Evolutionary conservation across 257 asterid species (phyloP).

Genomic region (Solanum arcanum): DNA sequence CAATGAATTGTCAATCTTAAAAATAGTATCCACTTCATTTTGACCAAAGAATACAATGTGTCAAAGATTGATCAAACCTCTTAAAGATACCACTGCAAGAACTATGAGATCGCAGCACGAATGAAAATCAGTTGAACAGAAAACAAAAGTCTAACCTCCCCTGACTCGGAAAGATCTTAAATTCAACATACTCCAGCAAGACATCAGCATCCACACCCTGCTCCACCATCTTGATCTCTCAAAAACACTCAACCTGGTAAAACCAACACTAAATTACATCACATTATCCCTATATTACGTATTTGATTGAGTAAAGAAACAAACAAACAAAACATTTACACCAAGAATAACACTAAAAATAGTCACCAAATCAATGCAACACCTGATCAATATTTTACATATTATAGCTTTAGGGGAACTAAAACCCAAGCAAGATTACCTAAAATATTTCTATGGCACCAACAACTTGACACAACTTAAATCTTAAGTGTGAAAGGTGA

Average conservation of each 20-base stretch:
- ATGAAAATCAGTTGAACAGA: neutral
- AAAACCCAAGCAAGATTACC: neutral
- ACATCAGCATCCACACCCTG: slow-evolving; percentile 24
- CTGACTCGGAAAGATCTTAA: slow-evolving; percentile 53
- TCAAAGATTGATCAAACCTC: neutral
- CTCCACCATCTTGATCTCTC: slow-evolving; percentile 57
- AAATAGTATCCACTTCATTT: neutral
- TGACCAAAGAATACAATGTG: neutral
- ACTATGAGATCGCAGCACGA: neutral
- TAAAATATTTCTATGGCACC: neutral
- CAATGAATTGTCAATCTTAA: neutral
- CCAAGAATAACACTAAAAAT: neutral
- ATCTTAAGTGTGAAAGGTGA: neutral
- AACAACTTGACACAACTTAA: neutral
- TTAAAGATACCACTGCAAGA: neutral
- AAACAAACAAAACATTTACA: neutral
- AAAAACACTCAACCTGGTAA: slow-evolving; percentile 13
- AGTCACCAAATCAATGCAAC: neutral
- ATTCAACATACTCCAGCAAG: slow-evolving; percentile 58
- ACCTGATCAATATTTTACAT: neutral
- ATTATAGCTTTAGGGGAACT: neutral
- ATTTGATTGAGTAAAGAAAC: neutral
- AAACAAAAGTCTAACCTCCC: slow-evolving; percentile 42
- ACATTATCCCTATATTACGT: neutral
- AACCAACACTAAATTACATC: neutral